phyloP scores from a whole-genome alignment of 768 basidiomycete species.

The Myochromella boudieri region DNA sequence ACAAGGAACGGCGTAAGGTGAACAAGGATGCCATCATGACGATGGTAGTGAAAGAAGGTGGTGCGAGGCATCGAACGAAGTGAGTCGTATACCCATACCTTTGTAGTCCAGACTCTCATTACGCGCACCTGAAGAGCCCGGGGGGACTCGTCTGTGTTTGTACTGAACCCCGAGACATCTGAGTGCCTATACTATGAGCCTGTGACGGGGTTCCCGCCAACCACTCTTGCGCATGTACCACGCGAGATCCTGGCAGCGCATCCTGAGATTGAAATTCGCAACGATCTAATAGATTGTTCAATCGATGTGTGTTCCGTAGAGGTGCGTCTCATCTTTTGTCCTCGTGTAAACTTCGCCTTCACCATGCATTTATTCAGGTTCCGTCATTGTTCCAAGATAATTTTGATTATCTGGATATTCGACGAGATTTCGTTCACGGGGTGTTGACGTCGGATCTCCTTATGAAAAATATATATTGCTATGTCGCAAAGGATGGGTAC shows the following conservation, averaged over 20 bases:
- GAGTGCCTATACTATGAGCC: constrained; percentile 88
- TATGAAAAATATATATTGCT: constrained; percentile 92
- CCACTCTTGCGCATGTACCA: constrained; percentile 64
- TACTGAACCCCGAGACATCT: constrained; percentile 70
- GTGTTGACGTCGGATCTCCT: constrained; percentile 92
- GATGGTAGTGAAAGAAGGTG: constrained; percentile 86
- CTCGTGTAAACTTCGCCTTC: neutral
- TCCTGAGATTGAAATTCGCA: constrained; percentile 81
- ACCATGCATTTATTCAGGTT: constrained; percentile 49
- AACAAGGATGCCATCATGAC: constrained; percentile 97
- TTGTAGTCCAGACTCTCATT: constrained; percentile 4
- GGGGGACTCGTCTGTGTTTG: constrained; percentile 77
- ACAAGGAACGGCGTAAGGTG: constrained; percentile 81
- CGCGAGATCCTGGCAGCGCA: constrained; percentile 71
- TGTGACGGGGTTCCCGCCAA: constrained; percentile 67
- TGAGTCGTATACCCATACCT: constrained; percentile 29
- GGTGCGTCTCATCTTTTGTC: constrained; percentile 40
- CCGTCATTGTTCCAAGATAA: constrained; percentile 98
- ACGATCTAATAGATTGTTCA: constrained; percentile 84
- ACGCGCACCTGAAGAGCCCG: constrained; percentile 39
- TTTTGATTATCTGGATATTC: constrained; percentile 93
- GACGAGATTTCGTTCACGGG: constrained; percentile 92
- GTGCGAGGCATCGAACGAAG: constrained; percentile 72
- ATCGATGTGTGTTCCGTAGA: constrained; percentile 96
- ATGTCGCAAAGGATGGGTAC: constrained; percentile 85